phyloP scores from a whole-genome alignment of 495 filamentous ascomycete species.

The Talaromyces stipitatus region DNA sequence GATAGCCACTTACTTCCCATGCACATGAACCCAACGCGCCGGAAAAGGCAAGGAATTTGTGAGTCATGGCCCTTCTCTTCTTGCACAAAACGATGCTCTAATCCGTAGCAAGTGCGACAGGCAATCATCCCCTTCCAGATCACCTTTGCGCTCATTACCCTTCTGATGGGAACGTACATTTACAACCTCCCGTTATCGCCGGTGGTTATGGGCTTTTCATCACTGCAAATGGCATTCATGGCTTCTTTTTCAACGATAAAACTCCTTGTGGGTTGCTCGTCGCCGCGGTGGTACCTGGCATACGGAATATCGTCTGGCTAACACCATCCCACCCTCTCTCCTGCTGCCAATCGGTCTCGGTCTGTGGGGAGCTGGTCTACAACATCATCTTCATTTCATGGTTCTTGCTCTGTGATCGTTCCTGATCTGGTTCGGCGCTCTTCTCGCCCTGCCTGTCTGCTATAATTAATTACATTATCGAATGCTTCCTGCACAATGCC shows the following conservation, averaged over 20 bases:
- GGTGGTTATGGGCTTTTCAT: constrained; percentile 45
- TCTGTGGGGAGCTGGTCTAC: constrained; percentile 31
- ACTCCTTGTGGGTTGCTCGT: constrained; percentile 25
- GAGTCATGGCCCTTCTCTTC: background rate
- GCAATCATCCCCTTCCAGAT: constrained; percentile 33
- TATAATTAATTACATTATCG: constrained; percentile 35
- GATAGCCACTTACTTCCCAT: constrained; percentile 37
- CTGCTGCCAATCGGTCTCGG: constrained; percentile 34
- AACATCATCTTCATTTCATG: constrained; percentile 32
- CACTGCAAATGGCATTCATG: constrained; percentile 11
- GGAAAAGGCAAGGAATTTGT: constrained; percentile 21
- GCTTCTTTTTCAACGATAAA: constrained; percentile 31
- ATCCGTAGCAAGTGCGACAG: constrained; percentile 17
- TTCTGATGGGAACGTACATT: constrained; percentile 36
- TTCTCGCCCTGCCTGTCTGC: constrained; percentile 24
- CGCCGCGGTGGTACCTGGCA: constrained; percentile 32
- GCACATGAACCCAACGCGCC: constrained; percentile 23
- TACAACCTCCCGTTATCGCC: constrained; percentile 20
- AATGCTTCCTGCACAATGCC: constrained; percentile 25
- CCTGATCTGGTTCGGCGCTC: constrained; percentile 26
- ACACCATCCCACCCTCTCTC: constrained; percentile 19
- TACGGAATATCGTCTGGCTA: constrained; percentile 37
- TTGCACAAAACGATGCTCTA: background rate
- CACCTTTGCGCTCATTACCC: constrained; percentile 31
- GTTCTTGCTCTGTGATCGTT: constrained; percentile 31